Base-by-base conservation (phyloP, 2,329 filamentous ascomycete genomes). In the Anisogramma anomala region DNA sequence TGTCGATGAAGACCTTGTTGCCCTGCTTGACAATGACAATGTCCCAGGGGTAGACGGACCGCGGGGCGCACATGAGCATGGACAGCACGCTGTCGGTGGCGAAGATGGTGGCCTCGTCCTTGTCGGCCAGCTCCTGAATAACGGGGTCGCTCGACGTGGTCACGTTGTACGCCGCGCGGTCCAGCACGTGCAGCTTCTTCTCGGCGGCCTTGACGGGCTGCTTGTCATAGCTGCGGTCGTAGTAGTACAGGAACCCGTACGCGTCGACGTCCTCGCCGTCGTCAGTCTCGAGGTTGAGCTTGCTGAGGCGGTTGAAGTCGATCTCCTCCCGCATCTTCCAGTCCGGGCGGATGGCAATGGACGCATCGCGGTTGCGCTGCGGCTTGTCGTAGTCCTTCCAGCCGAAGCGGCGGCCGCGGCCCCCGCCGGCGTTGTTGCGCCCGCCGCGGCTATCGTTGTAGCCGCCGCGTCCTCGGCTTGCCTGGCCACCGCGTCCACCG, bases 311-410 rank as follows among this genome's bases (percentile, higher is more conserved):
- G 69, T 86, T 89, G 69, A 94, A 98, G 65, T 98, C 91, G 61
- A 98, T 95, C 73, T 98, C 91, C 68, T 98, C 91, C 55, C 95
- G 71, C 67, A 98, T 76, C 58, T 79, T 75, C 91, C 91, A 98
- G 61, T 95, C 88, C 17, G 88, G 77, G 67, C 93, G 93, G 65
- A 96, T 87, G 67, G 89, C 89, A 58, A 98, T 85, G 26, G 87
- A 94, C 9, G 89, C 84, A 67, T 98, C 91, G 47, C 91, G 84
- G 66, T 94, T 95, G 57, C 91, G 82, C 62, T 89, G 78, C 47
- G 91, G 91, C 79, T 96, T 96, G 70, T 98, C 91, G 61, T 87
- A 94, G 62, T 98, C 91, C 67, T 91, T 94, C 89, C 91, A 96
- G 60, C 91, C 91, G 57, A 95, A 95, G 53, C 91, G 79, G 52